Conservation (phyloP, 495 filamentous ascomycete species). For the Trichocladium uniseriatum region DNA sequence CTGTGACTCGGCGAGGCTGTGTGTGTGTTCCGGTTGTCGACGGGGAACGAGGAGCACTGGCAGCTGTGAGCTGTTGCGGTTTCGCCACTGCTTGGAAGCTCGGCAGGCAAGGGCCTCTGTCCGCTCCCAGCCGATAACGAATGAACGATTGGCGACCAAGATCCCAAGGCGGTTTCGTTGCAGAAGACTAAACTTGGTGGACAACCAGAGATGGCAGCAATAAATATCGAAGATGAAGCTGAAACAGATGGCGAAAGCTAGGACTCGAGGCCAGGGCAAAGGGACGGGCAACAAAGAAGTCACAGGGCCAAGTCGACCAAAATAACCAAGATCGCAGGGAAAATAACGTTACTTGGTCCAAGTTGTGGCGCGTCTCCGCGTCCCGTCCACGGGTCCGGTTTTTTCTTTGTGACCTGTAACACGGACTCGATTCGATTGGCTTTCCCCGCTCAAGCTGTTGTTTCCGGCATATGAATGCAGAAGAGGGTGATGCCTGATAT, state of each 20-base stretch:
- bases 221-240: background rate
- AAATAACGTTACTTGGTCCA: background rate
- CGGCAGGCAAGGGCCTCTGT: conserved; percentile 3
- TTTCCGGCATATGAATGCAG: background rate
- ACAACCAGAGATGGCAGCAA: background rate
- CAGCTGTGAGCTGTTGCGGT: background rate
- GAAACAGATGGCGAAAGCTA: background rate
- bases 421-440: background rate
- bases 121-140: conserved; percentile 5
- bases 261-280: background rate
- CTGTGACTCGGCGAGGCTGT: conserved; percentile 16
- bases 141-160: conserved; percentile 12
- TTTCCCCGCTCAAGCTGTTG: background rate
- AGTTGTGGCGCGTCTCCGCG: conserved; percentile 2
- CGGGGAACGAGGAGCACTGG: conserved; percentile 15
- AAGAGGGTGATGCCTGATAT: background rate
- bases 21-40: conserved; percentile 18
- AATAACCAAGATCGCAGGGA: background rate
- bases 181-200: conserved; percentile 1
- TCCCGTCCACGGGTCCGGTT: background rate
- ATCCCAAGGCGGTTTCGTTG: conserved; percentile 1
- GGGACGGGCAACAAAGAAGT: background rate
- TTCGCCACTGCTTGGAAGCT: conserved; percentile 16
- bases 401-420: background rate
- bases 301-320: background rate